Evolutionary conservation across 2,329 filamentous ascomycete species (phyloP).

Genomic region (Hysterium pulicare): DNA sequence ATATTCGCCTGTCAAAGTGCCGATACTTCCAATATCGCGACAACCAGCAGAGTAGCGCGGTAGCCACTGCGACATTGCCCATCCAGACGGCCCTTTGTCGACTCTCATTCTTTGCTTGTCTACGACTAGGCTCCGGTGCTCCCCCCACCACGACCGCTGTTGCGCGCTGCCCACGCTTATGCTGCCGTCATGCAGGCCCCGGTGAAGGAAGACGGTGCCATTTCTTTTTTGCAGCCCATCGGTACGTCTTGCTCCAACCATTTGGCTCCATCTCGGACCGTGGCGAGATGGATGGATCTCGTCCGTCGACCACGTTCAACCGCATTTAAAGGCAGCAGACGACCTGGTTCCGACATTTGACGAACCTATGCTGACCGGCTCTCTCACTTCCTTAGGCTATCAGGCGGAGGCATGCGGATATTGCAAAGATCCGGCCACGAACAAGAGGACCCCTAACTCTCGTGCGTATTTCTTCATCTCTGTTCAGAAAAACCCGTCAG

Average conservation of each 20-base stretch:
- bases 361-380: slow-evolving; percentile 20
- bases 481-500: slow-evolving; percentile 9
- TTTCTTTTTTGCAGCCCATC: slow-evolving; percentile 33
- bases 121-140: slow-evolving; percentile 13
- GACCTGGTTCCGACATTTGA: slow-evolving; percentile 6
- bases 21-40: neutral
- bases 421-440: slow-evolving; percentile 47
- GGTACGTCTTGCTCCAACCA: slow-evolving; percentile 42
- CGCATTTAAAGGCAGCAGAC: slow-evolving; percentile 6
- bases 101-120: slow-evolving; percentile 8
- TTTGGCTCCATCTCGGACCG: slow-evolving; percentile 27
- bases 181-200: slow-evolving; percentile 41
- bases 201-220: slow-evolving; percentile 12
- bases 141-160: slow-evolving; percentile 27
- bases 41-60: neutral
- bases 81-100: neutral
- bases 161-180: slow-evolving; percentile 35
- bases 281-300: slow-evolving; percentile 37
- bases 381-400: slow-evolving; percentile 39
- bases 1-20: slow-evolving; percentile 5
- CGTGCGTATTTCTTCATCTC: slow-evolving; percentile 40
- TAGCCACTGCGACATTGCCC: slow-evolving; percentile 2
- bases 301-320: slow-evolving; percentile 6
- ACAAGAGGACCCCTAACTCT: slow-evolving; percentile 47
- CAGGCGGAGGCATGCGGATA: slow-evolving; percentile 49